Conservation (phyloP, 306 rosid genomes). For the Acmispon strigosus region DNA sequence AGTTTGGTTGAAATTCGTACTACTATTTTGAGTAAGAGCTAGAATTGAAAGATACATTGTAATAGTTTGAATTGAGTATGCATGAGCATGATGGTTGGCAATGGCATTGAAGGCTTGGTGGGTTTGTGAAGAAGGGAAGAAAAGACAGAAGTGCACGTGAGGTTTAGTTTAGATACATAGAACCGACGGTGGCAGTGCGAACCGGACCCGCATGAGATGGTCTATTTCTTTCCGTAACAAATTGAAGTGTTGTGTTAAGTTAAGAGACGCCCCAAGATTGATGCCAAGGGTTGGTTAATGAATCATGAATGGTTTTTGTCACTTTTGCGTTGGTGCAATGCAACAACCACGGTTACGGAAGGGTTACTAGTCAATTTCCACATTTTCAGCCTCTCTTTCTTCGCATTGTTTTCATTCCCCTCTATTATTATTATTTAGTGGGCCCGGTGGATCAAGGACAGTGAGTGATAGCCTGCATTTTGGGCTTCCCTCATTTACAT, state of each 20-base stretch:
- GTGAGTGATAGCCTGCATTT: conserved; percentile 3
- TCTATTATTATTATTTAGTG: conserved; percentile 18
- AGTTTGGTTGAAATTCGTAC: too few relatives aligned
- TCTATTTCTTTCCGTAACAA: not conserved
- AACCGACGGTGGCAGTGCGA: not conserved
- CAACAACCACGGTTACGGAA: conserved; percentile 3
- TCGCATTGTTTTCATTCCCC: not conserved
- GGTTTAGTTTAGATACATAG: not conserved
- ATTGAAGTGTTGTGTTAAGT: too few relatives aligned
- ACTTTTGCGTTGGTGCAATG: conserved; percentile 10
- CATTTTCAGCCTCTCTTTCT: conserved; percentile 5
- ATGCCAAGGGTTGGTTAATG: conserved; percentile 1
- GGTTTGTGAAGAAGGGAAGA: not conserved
- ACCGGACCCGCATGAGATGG: conserved; percentile 10
- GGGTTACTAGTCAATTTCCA: conserved; percentile 13
- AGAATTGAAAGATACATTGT: too few relatives aligned
- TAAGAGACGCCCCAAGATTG: not conserved
- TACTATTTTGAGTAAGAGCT: too few relatives aligned
- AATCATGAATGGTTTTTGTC: not conserved
- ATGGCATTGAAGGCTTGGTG: not conserved
- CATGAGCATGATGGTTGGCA: too few relatives aligned
- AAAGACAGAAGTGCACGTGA: not conserved
- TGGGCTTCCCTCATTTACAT: conserved; percentile 11
- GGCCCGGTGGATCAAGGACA: not conserved
- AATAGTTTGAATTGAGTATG: too few relatives aligned